Evolutionary conservation across 495 filamentous ascomycete species (phyloP), one percentile per base, ranked within the genome.

Genomic region (Cetradonia linearis): DNA sequence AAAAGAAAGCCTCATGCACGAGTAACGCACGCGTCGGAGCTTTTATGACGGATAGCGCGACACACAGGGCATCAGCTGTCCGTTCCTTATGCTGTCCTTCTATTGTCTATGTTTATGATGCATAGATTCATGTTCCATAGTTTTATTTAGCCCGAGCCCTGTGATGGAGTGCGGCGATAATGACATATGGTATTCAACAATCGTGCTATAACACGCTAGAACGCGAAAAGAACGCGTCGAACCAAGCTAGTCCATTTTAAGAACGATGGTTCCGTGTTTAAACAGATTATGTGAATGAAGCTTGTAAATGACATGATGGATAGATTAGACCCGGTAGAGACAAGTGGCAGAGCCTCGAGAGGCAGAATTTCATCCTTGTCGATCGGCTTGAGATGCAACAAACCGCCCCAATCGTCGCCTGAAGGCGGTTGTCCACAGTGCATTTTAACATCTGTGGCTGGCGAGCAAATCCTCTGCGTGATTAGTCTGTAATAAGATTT

Each of bases 161-260:
- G 13, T 33, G 34, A 18, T 9, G 23, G 50, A 31, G 18, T 36
- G n/a, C 8, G 20, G 50, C 31, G 28, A 30, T 54, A 54, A 54
- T 54, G 30, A 54, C 10, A 25, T 54, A 53, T 20, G 30, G 50
- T 54, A 54, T 54, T 34, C 50, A 9, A 20, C 30, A 53, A 11
- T 0, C 13, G 28, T 53, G 30, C 8, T 16, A 5, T 31, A 30
- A 54, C 50, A 30, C 50, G 50, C 50, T 34, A 36, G 11, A 54
- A 54, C 50, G 50, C 50, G 50, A 54, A 54, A 36, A 10, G 18
- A 9, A 54, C 50, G 50, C 50, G 50, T 36, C 16, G 9, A 53
- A 13, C n/a, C 4, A 28, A 31, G 50, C 50, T 36, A 54, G 28
- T 23, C 50, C 10, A 18, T 1, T 33, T 54, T 0, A 6, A 36